Evolutionary conservation across 805 yeast genomes (phyloP), one percentile per base, ranked within the genome.

Genomic region (Metschnikowia vanudenii): DNA sequence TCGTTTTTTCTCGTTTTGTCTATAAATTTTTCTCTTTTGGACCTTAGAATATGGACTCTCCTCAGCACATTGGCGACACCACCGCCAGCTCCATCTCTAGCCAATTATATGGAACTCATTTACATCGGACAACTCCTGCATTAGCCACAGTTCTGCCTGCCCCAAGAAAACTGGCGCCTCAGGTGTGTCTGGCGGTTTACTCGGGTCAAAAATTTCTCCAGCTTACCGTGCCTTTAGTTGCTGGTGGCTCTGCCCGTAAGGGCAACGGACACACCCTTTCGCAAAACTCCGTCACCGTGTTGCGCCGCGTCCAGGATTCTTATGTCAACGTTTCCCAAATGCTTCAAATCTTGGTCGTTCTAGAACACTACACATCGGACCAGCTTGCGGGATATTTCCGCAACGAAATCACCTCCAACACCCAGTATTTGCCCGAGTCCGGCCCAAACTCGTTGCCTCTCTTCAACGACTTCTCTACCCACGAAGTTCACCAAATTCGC

Each of bases 221-320:
- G 52, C 54, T 71, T 38, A 53, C 59, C 18, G 45, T 68, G 16
- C 41, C 24, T 3, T 26, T 45, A 14, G 36, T 11, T 28, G 12
- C 46, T 12, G 39, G 12, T 14, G n/a, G 19, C 20, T 5, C 10
- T 2, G 11, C 20, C 29, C 19, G 12, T 14, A 29, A 29, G 10
- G 32, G 11, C 16, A 22, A 22, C 24, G 24, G 24, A 5, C 24
- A 22, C 24, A 22, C 24, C 4, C 24, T 22, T 13, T 12, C 13
- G 14, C 19, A 12, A 16, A 16, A n/a, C 19, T 12, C 19, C 35
- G 37, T 30, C 20, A 20, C 40, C 4, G 60, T 72, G 19, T 63
- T 72, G 49, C 62, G 77, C 53, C 58, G 75, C 18, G 73, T 71
- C 17, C 73, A 67, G 43, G 77, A 72, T 53, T 68, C 74, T 14